Base-by-base conservation (phyloP, 2,329 filamentous ascomycete species). In the Acrocalymma vagum region DNA sequence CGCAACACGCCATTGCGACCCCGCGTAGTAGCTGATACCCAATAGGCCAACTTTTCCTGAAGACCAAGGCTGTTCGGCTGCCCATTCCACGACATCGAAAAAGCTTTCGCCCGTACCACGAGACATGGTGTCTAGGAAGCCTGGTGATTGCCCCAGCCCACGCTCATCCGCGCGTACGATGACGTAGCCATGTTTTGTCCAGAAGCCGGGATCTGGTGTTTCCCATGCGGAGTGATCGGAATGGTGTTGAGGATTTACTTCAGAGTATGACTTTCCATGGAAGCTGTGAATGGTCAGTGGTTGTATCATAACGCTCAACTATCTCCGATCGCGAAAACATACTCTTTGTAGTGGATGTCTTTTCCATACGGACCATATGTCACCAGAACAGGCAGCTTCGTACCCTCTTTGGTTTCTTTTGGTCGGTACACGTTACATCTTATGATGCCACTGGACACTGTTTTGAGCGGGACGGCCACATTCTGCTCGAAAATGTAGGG, bases 361-460 rank as follows among this genome's bases (percentile, higher is more conserved):
- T 90, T 89, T 29, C 86, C 86, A 49, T 89, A 89, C 0, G 86
- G 86, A 0, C 86, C 86, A 50, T 89, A 89, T 0, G 85, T 89
- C 2, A 86, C 80, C 7, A 89, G 63, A 0, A 87, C 85, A 0
- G 86, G 86, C 15, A 75, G 75, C 46, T 63, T 71, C 8, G 48
- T 35, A 5, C 53, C 47, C 3, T 57, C 43, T 15, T 72, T 63
- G 4, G 60, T 55, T 6, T 48, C 42, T 31, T 76, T 78, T 1
- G 77, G 77, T 2, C 76, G 67, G 48, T 79, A 81, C 3, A 80
- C 72, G 57, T 80, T 81, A 55, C 70, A 74, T 9, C 78, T 63
- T 4, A 80, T 70, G 3, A 77, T 60, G 3, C 74, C 72, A 24
- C 67, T 55, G 1, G 54, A 54, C 5, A 54, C 55, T 24, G 57